These are phyloP conservation scores for Neofusicoccum ribis DNA, from an alignment of 2,329 filamentous ascomycete species.

Conservation along the genomic window DNA sequence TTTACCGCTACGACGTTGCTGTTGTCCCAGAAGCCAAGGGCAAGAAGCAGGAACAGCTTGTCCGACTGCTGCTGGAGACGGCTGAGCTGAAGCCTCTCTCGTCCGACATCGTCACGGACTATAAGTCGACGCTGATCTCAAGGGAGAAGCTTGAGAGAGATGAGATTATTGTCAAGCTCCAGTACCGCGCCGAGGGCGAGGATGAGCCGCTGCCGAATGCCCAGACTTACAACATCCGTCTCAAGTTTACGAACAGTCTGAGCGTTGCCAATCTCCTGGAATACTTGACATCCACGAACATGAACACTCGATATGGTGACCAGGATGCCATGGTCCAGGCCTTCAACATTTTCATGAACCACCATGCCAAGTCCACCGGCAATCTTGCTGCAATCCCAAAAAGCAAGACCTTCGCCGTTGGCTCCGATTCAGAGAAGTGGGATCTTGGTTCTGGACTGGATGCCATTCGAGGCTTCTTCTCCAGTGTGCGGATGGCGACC, in stretches of 20 bases:
- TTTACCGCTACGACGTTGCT: slow-evolving; percentile 31
- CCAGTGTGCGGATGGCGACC: slow-evolving; percentile 61
- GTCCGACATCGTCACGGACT: not conserved
- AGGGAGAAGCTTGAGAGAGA: slow-evolving; percentile 6
- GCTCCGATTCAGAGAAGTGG: not conserved
- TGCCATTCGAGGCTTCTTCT: slow-evolving; percentile 62
- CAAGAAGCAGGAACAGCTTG: slow-evolving; percentile 49
- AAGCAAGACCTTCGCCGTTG: slow-evolving; percentile 44
- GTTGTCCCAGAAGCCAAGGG: slow-evolving; percentile 33
- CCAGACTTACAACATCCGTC: slow-evolving; percentile 25
- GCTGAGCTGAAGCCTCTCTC: slow-evolving; percentile 20
- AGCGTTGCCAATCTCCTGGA: slow-evolving; percentile 44
- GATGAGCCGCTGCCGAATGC: slow-evolving; percentile 21
- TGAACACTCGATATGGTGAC: slow-evolving; percentile 39
- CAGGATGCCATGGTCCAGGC: slow-evolving; percentile 56
- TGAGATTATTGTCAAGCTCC: slow-evolving; percentile 22
- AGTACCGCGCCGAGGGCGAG: slow-evolving; percentile 30
- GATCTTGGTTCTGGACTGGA: slow-evolving; percentile 53
- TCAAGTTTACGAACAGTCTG: slow-evolving; percentile 28
- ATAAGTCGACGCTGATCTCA: slow-evolving; percentile 9
- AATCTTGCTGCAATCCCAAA: slow-evolving; percentile 48
- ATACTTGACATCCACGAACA: slow-evolving; percentile 42
- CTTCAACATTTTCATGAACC: slow-evolving; percentile 58
- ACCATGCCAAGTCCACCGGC: slow-evolving; percentile 45
- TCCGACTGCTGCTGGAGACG: slow-evolving; percentile 47